Percentiles rank a stretch among this genome's conserved stretches.
Conservation (phyloP, 148 eudicot genomes). For the Chenopodium quinoa region DNA sequence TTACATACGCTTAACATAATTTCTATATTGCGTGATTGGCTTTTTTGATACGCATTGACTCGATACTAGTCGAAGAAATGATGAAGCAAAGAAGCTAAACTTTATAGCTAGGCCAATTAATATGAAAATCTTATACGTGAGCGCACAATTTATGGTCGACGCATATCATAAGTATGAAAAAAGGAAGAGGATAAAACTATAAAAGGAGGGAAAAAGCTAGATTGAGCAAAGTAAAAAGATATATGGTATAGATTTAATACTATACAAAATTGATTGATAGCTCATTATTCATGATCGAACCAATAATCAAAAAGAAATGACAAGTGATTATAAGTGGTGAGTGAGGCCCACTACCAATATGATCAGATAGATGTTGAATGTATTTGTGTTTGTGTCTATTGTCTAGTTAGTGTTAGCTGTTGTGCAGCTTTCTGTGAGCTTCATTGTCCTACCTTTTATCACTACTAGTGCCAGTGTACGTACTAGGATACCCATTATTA, state of each 20-base stretch:
- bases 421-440: constrained; percentile 9
- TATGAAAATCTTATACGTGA: too few species aligned
- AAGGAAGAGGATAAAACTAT: neutral
- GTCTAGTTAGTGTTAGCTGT: neutral
- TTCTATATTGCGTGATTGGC: too few species aligned
- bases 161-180: neutral
- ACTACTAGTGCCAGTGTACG: neutral
- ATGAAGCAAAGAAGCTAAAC: too few species aligned
- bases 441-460: neutral
- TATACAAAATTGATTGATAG: neutral
- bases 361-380: neutral
- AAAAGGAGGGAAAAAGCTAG: neutral
- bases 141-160: neutral
- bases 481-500: neutral
- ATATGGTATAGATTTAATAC: neutral
- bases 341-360: neutral
- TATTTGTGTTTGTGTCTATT: too few species aligned
- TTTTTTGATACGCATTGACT: too few species aligned
- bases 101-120: too few species aligned
- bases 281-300: neutral
- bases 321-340: constrained; percentile 7
- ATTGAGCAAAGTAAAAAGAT: neutral
- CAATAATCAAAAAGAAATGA: neutral
- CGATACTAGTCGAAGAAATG: too few species aligned
- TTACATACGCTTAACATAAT: too few species aligned